phyloP scores from a whole-genome alignment of 78 protist species.

The Dictyostelium intermedium region DNA sequence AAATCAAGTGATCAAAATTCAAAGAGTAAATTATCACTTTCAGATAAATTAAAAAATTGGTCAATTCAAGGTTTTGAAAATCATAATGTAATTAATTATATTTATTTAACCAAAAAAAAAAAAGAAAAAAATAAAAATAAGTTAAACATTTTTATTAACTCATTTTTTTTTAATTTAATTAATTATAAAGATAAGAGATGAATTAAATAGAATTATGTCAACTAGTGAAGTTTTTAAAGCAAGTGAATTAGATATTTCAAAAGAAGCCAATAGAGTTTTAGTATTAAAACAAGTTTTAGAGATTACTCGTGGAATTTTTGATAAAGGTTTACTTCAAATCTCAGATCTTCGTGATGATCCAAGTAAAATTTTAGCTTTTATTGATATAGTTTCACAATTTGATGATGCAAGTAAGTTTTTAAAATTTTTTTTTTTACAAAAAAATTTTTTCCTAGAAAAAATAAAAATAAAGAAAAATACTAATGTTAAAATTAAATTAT shows the following conservation, averaged over 20 bases:
- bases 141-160: no score
- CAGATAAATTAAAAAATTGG: not conserved
- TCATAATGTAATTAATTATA: not conserved
- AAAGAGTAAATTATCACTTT: not conserved
- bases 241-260: not conserved
- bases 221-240: not conserved
- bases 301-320: constrained; percentile 3
- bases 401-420: constrained; percentile 49
- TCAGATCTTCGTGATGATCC: constrained; percentile 50
- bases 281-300: constrained; percentile 3
- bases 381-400: constrained; percentile 43
- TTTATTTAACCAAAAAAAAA: not conserved
- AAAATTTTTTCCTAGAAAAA: not conserved
- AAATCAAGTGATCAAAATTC: not conserved
- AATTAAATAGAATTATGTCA: not conserved
- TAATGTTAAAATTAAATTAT: not conserved
- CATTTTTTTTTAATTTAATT: no score
- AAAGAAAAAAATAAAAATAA: not conserved
- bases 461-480: not conserved
- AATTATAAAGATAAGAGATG: constrained; percentile 24
- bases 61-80: constrained; percentile 22
- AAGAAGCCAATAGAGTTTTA: constrained; percentile 47
- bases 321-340: constrained; percentile 24
- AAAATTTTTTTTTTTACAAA: not conserved
- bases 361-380: constrained; percentile 35